phyloP scores from a whole-genome alignment of 2,329 filamentous ascomycete genomes.

The Beauveria brongniartii region DNA sequence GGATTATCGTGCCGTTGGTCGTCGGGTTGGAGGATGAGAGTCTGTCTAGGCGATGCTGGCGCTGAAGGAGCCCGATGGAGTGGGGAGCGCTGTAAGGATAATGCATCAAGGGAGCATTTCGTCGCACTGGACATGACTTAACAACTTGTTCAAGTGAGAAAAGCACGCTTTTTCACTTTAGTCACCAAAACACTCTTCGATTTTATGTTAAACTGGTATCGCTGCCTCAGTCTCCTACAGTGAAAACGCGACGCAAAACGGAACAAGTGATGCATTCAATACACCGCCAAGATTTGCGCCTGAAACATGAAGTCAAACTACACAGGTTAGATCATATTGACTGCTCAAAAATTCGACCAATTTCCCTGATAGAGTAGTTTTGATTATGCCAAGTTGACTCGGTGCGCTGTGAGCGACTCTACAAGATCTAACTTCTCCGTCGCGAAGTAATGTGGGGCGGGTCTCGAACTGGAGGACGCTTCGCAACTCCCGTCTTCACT shows the following conservation, averaged over 20 bases:
- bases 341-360: too few species aligned
- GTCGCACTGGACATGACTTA: too few species aligned
- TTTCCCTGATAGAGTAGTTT: too few species aligned
- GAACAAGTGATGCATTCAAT: too few species aligned
- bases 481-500: not conserved
- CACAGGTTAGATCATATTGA: too few species aligned
- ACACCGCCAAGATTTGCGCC: too few species aligned
- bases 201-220: too few species aligned
- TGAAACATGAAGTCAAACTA: too few species aligned
- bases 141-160: too few species aligned
- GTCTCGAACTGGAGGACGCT: not conserved
- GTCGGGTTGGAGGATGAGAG: not conserved
- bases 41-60: not conserved
- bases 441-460: not conserved
- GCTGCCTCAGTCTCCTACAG: too few species aligned
- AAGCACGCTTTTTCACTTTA: not conserved
- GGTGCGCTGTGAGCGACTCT: not conserved
- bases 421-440: not conserved
- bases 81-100: not conserved
- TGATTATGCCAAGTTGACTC: not conserved
- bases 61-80: not conserved
- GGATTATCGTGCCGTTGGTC: not conserved
- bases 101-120: too few species aligned
- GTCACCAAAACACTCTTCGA: not conserved
- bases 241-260: too few species aligned